Percentiles rank a stretch among this genome's conserved stretches.
These are phyloP conservation scores for Mortierella sp. DNA, from an alignment of 371 early-diverging fungal genomes.

Conservation along the genomic window DNA sequence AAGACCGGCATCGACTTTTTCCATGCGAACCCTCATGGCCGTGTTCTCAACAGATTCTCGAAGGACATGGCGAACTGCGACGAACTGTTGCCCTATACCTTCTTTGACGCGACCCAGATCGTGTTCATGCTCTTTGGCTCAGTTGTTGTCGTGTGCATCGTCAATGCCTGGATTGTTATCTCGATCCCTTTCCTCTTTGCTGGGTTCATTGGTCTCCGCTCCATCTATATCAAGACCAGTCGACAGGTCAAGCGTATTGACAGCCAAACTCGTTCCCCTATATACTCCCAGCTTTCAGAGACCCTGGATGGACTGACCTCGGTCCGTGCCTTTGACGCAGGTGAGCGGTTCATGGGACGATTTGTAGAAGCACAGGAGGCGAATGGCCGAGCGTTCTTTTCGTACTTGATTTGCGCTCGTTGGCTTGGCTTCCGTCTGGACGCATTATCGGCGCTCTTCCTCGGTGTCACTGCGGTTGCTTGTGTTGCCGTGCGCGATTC, in stretches of 20 bases:
- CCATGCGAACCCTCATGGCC: slow-evolving; percentile 72
- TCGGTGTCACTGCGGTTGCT: slow-evolving; percentile 53
- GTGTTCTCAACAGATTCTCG: slow-evolving; percentile 73
- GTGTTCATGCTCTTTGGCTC: slow-evolving; percentile 57
- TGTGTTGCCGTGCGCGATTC: slow-evolving; percentile 52
- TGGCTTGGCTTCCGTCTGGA: slow-evolving; percentile 63
- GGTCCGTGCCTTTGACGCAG: slow-evolving; percentile 55
- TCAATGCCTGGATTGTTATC: slow-evolving; percentile 56
- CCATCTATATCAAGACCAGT: slow-evolving; percentile 60
- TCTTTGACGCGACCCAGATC: slow-evolving; percentile 65
- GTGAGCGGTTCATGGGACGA: slow-evolving; percentile 43
- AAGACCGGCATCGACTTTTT: slow-evolving; percentile 60
- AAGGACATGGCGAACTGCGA: slow-evolving; percentile 73
- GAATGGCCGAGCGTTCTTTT: slow-evolving; percentile 60
- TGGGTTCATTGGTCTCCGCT: slow-evolving; percentile 47
- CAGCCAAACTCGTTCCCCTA: slow-evolving; percentile 65
- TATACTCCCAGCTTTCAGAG: slow-evolving; percentile 71
- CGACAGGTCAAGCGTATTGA: slow-evolving; percentile 79
- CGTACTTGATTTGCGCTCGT: slow-evolving; percentile 55
- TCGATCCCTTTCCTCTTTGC: slow-evolving; percentile 52
- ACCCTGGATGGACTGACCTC: slow-evolving; percentile 64
- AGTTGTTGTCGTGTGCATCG: slow-evolving; percentile 59
- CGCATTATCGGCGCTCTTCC: slow-evolving; percentile 59
- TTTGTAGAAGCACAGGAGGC: slow-evolving; percentile 50
- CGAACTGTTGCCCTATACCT: slow-evolving; percentile 59